Evolutionary conservation across 371 early-diverging fungal species (phyloP).

Genomic region (Mucor lusitanicus): DNA sequence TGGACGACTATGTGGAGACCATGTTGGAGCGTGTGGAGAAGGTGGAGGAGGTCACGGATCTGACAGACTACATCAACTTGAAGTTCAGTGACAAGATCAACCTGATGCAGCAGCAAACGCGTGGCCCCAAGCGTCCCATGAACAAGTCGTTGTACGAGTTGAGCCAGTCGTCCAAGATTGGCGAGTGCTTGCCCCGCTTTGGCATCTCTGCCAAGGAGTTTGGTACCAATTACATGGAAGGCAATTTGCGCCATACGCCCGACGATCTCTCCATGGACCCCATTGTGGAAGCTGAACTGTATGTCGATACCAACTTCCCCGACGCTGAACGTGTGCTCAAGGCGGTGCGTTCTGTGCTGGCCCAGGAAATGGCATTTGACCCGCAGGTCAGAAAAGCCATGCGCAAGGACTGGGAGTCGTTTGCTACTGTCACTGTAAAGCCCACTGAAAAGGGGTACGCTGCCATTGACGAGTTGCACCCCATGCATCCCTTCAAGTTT

Average conservation of each 20-base stretch:
- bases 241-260: slow-evolving; percentile 58
- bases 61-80: slow-evolving; percentile 75
- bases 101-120: slow-evolving; percentile 44
- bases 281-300: slow-evolving; percentile 62
- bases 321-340: slow-evolving; percentile 63
- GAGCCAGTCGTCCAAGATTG: slow-evolving; percentile 50
- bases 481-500: slow-evolving; percentile 87
- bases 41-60: slow-evolving; percentile 78
- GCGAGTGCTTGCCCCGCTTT: slow-evolving; percentile 58
- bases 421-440: slow-evolving; percentile 71
- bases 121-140: slow-evolving; percentile 46
- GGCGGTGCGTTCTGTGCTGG: slow-evolving; percentile 72
- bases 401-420: slow-evolving; percentile 69
- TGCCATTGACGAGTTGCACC: slow-evolving; percentile 81
- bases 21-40: slow-evolving; percentile 51
- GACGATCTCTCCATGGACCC: slow-evolving; percentile 57
- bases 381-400: slow-evolving; percentile 84
- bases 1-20: slow-evolving; percentile 52
- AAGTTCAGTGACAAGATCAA: slow-evolving; percentile 66
- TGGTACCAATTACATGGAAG: slow-evolving; percentile 65
- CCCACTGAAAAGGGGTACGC: slow-evolving; percentile 84
- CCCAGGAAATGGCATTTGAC: slow-evolving; percentile 79
- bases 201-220: slow-evolving; percentile 68
- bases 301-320: slow-evolving; percentile 54
- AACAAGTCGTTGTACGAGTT: slow-evolving; percentile 40